Percentiles rank a stretch among this genome's conserved stretches.
phyloP scores from a whole-genome alignment of 179 eudicot species.

The Corrigiola litoralis region DNA sequence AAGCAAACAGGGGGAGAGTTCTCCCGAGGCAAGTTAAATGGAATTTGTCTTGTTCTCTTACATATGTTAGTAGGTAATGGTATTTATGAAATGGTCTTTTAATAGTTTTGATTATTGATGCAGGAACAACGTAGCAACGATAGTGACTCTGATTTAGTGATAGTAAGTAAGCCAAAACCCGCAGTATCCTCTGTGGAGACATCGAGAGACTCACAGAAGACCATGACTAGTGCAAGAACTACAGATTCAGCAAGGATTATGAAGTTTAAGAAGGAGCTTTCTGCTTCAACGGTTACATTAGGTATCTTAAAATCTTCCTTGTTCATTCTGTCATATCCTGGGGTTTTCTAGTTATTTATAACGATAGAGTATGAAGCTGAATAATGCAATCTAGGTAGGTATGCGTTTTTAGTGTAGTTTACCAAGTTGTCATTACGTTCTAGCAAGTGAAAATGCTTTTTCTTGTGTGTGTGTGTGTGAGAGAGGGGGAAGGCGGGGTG shows the following conservation, averaged over 20 bases:
- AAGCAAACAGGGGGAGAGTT: constrained; percentile 41
- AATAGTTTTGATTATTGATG: constrained; percentile 13
- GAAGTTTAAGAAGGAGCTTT: constrained; percentile 82
- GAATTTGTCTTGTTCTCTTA: neutral
- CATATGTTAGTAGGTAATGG: neutral
- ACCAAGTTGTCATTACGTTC: neutral
- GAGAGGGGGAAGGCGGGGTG: too few species aligned
- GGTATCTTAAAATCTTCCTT: constrained; percentile 36
- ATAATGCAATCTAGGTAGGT: neutral
- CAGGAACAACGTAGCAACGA: constrained; percentile 47
- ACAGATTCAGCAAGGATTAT: constrained; percentile 88
- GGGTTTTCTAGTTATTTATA: neutral
- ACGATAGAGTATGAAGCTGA: neutral
- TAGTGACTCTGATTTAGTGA: constrained; percentile 29
- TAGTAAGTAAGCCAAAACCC: constrained; percentile 39
- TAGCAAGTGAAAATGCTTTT: too few species aligned
- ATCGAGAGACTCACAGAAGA: constrained; percentile 54
- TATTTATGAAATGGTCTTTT: neutral
- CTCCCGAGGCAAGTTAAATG: constrained; percentile 49
- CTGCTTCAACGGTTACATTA: constrained; percentile 61
- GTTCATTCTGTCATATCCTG: neutral
- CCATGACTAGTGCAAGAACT: constrained; percentile 63
- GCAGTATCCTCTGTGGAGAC: constrained; percentile 34
- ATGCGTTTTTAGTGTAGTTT: neutral
- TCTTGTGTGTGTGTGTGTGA: too few species aligned